phyloP scores from a whole-genome alignment of 164 flowering plant genomes.

The Piper betle region DNA sequence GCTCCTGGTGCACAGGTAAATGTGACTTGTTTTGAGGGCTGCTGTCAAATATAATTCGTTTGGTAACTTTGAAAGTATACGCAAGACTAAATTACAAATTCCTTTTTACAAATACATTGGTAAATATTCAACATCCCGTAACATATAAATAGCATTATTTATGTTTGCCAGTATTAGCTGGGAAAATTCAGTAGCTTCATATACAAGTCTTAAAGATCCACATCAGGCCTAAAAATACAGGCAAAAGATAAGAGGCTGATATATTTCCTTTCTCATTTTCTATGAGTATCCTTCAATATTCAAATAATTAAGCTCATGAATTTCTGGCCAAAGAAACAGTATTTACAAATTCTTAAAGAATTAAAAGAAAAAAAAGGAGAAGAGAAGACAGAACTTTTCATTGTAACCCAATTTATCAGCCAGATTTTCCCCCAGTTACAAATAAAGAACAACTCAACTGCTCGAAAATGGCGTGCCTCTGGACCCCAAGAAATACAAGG shows the following conservation, averaged over 20 bases:
- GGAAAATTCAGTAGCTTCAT: no score
- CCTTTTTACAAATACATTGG: no score
- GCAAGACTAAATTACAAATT: no score
- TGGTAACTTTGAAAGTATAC: no score
- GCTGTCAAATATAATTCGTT: no score
- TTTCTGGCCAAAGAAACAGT: neutral
- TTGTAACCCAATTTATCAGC: neutral
- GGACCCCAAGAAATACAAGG: neutral
- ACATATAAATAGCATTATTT: no score
- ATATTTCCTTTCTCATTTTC: no score
- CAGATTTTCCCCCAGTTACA: neutral
- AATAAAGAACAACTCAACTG: constrained; percentile 1
- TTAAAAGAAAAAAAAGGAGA: neutral
- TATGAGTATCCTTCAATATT: no score
- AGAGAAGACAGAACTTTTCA: neutral
- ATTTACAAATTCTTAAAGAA: neutral
- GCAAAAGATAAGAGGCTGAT: neutral
- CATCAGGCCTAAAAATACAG: neutral
- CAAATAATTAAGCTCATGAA: neutral
- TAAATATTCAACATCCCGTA: no score
- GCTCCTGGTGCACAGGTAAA: no score
- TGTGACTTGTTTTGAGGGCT: no score
- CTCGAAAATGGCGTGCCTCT: constrained; percentile 5
- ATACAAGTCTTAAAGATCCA: neutral
- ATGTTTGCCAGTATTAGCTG: no score